These are phyloP conservation scores for Bassia scoparia DNA, from an alignment of 148 eudicot genomes.

Conservation along the genomic window DNA sequence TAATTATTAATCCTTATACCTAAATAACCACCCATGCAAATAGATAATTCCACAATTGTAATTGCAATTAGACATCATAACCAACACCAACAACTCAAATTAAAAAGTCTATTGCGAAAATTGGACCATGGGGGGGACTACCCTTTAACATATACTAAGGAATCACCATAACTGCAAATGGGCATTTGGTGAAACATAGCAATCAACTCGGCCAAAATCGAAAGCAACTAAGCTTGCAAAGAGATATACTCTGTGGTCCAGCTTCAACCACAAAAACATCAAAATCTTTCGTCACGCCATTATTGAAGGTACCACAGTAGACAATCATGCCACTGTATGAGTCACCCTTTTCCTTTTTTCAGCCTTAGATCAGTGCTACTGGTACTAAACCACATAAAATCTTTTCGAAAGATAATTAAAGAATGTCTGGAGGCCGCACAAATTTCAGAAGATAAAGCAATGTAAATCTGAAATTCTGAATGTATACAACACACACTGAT, in stretches of 20 bases:
- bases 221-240: constrained; percentile 34
- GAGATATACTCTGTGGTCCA: constrained; percentile 37
- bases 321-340: constrained; percentile 30
- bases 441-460: constrained; percentile 11
- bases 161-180: constrained; percentile 16
- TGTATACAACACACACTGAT: neutral
- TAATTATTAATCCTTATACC: constrained; percentile 10
- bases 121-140: neutral
- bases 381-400: neutral
- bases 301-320: constrained; percentile 30
- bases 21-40: constrained; percentile 9
- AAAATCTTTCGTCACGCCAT: constrained; percentile 36
- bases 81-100: constrained; percentile 8
- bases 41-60: neutral
- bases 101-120: too few species aligned
- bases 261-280: constrained; percentile 27
- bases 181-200: constrained; percentile 17
- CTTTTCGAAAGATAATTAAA: neutral
- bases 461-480: constrained; percentile 2
- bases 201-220: constrained; percentile 27
- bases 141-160: constrained; percentile 2
- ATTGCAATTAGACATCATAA: constrained; percentile 9
- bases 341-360: constrained; percentile 12
- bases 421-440: neutral
- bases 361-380: constrained; percentile 11